Base-by-base conservation (phyloP, 1,139 yeast genomes). In the Candida tropicalis region DNA sequence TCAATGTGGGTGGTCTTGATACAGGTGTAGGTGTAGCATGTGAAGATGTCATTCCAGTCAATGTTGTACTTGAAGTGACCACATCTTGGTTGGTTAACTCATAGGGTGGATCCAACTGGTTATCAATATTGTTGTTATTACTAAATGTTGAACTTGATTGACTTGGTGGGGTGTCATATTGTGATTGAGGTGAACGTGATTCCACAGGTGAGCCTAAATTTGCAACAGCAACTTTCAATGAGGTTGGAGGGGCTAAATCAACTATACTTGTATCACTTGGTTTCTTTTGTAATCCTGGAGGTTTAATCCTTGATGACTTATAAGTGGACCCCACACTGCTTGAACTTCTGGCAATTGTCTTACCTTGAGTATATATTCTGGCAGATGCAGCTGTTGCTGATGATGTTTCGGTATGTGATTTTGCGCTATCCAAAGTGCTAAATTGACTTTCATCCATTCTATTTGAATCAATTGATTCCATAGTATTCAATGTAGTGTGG, bases 181-280 rank as follows among this genome's bases (percentile, higher is more conserved):
- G 27, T 35, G 40, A 24, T 17, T 34, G 25, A 15, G 25, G 38
- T 17, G 39, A 34, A 11, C 6, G 26, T 2, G 34, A 29, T 8
- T 32, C 37, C 10, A 24, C 16, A 13, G 37, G 36, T 15, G 18
- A 25, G 23, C 36, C 35, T 20, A 40, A 35, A 31, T 51, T 36
- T 13, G 45, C 43, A 3, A 53, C 56, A 5, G 59, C 59, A 10
- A 59, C 52, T 42, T 57, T 52, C 36, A 57, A 48, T 10, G 46
- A 39, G 5, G 41, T 18, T 25, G 44, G 41, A 11, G 51, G 50
- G 4, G 40, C 43, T 13, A 31, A 34, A 13, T 40, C 48, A 13
- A 26, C 11, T 12, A 17, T n/a, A 12, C 25, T 32, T 16, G n/a
- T 15, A 13, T 20, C 33, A 16, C 11, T 27, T 2, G 29, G 6